Conservation (phyloP, 441 rosid species). For the Manihot esculenta region DNA sequence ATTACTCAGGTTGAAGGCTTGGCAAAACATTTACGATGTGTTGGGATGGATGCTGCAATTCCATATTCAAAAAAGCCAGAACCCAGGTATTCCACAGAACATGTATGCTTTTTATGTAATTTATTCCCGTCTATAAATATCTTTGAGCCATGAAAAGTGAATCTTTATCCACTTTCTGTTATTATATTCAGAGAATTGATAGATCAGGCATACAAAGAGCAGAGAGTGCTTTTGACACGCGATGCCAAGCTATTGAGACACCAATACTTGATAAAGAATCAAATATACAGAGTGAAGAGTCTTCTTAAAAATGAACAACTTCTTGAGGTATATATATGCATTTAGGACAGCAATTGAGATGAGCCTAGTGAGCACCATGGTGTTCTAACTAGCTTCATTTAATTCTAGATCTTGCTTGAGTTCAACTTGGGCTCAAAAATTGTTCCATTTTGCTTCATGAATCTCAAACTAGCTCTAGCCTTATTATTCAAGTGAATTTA, state of each 20-base stretch:
- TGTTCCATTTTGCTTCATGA: neutral
- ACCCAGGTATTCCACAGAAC: constrained; percentile 48
- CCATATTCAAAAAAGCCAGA: constrained; percentile 68
- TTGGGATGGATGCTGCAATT: constrained; percentile 86
- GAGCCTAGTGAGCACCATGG: neutral
- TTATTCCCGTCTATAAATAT: neutral
- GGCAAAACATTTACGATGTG: constrained; percentile 94
- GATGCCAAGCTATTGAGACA: constrained; percentile 85
- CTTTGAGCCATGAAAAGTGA: constrained; percentile 13
- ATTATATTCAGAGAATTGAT: constrained; percentile 60
- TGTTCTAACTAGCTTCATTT: neutral
- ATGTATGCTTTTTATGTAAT: neutral
- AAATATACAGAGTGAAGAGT: constrained; percentile 71
- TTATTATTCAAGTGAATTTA: neutral
- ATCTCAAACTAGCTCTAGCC: neutral
- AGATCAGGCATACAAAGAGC: constrained; percentile 71
- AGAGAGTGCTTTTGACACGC: constrained; percentile 78
- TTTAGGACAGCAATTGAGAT: neutral
- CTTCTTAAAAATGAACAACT: constrained; percentile 88
- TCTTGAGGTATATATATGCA: constrained; percentile 58
- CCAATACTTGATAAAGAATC: constrained; percentile 67
- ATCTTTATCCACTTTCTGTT: constrained; percentile 11
- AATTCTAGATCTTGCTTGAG: neutral
- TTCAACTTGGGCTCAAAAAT: neutral
- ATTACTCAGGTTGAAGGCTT: constrained; percentile 75